Evolutionary conservation across 495 filamentous ascomycete genomes (phyloP).

Genomic region (Aspergillus mulundensis): DNA sequence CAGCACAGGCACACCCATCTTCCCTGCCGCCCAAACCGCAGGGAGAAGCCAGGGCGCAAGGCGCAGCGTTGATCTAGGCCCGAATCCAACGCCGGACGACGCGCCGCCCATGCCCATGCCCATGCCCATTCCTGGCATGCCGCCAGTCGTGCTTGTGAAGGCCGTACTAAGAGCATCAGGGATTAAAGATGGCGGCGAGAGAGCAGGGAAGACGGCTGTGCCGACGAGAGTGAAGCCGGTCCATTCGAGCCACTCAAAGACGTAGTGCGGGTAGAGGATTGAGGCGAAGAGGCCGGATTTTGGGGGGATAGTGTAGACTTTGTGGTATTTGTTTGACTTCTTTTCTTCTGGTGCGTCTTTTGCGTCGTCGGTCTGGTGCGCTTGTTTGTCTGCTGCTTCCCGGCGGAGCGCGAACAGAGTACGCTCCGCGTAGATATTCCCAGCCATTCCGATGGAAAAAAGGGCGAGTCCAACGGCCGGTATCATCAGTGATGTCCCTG

Average conservation of each 20-base stretch:
- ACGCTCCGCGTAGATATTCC: constrained; percentile 78
- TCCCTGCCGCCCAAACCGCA: constrained; percentile 45
- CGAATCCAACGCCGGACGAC: neutral
- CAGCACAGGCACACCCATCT: constrained; percentile 24
- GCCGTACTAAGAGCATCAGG: neutral
- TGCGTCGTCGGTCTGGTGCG: neutral
- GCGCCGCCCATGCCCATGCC: neutral
- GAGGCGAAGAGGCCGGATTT: constrained; percentile 74
- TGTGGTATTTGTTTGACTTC: constrained; percentile 46
- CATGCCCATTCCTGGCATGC: neutral
- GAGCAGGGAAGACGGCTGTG: constrained; percentile 19
- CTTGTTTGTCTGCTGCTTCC: constrained; percentile 30
- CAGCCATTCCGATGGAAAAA: constrained; percentile 66
- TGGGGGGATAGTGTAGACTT: constrained; percentile 89
- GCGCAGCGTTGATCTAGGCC: constrained; percentile 6
- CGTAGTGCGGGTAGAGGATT: constrained; percentile 88
- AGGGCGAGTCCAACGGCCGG: constrained; percentile 22
- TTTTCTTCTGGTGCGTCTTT: neutral
- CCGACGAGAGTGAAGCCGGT: constrained; percentile 75
- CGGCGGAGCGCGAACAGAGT: constrained; percentile 55
- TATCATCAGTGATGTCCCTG: neutral
- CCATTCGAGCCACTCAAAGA: constrained; percentile 97
- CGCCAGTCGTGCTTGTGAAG: neutral
- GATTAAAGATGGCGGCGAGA: neutral
- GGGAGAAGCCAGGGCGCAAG: constrained; percentile 50